Evolutionary conservation across 2,329 filamentous ascomycete species (phyloP).

Genomic region (Xylaria sp.): DNA sequence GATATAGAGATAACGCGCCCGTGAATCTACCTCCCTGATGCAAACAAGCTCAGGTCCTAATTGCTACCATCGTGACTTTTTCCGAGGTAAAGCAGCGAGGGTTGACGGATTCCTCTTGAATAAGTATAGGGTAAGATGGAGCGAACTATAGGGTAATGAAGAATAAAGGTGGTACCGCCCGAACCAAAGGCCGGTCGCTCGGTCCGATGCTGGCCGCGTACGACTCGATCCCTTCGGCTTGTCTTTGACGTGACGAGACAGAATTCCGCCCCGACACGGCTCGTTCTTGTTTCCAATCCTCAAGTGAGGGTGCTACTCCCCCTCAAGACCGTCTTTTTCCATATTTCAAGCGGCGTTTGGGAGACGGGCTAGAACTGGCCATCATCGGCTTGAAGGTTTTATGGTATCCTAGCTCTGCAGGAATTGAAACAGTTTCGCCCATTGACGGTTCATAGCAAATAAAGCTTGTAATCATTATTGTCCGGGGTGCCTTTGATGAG

Average conservation of each 20-base stretch:
- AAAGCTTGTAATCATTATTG: background rate
- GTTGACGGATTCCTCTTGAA: slow-evolving; percentile 18
- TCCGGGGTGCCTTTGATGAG: slow-evolving; percentile 1
- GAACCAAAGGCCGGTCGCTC: slow-evolving; percentile 2
- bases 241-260: background rate
- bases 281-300: background rate
- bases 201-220: slow-evolving; percentile 32
- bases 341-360: background rate
- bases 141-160: slow-evolving; percentile 40
- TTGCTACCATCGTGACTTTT: slow-evolving; percentile 29
- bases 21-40: slow-evolving; percentile 7
- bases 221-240: background rate
- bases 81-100: slow-evolving; percentile 1
- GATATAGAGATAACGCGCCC: background rate
- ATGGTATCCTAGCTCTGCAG: background rate
- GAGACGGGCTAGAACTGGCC: background rate
- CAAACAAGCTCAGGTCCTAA: slow-evolving; percentile 4
- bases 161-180: slow-evolving; percentile 18
- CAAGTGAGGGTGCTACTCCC: background rate
- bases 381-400: background rate
- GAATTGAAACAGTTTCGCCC: background rate
- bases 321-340: background rate
- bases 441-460: background rate
- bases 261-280: background rate
- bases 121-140: slow-evolving; percentile 39